A percentile compares a stretch with the other conserved stretches of the same genome.
Evolutionary conservation across 164 flowering plant species (phyloP).

Genomic region (Santalum album): DNA sequence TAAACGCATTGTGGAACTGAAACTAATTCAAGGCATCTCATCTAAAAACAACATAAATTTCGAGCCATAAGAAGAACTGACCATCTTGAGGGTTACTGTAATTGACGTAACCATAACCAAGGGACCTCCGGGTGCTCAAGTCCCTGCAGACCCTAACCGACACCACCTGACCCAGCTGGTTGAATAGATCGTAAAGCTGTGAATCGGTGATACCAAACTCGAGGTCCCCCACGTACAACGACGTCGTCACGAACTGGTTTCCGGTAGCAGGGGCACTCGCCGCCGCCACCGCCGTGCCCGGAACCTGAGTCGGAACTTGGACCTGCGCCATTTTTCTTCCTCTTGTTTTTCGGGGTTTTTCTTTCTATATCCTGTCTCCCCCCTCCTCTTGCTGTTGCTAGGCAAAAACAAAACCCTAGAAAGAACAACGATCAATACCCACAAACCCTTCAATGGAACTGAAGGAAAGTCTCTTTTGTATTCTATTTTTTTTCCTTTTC

Average conservation of each 20-base stretch:
- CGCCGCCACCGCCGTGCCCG: constrained; percentile 10
- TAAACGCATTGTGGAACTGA: too few species aligned
- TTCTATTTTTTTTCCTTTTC: constrained; percentile 6
- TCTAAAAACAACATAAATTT: too few species aligned
- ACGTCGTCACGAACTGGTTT: constrained; percentile 34
- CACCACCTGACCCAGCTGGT: constrained; percentile 45
- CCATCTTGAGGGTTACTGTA: constrained; percentile 45
- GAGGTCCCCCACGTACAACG: constrained; percentile 54
- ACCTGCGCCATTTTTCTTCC: constrained; percentile 36
- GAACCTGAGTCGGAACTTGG: constrained; percentile 25
- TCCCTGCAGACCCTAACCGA: constrained; percentile 61
- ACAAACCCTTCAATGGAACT: not conserved
- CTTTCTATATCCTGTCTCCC: constrained; percentile 26
- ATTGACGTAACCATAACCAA: constrained; percentile 58
- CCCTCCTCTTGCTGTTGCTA: constrained; percentile 40
- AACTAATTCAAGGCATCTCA: too few species aligned
- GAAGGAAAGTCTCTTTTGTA: too few species aligned
- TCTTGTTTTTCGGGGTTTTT: too few species aligned
- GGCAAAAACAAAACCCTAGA: constrained; percentile 16
- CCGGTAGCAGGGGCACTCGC: too few species aligned
- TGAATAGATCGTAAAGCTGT: constrained; percentile 50
- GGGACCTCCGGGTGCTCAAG: constrained; percentile 40
- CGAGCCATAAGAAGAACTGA: constrained; percentile 12
- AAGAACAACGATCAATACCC: not conserved
- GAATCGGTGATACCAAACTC: constrained; percentile 43